Evolutionary conservation across 1,284 basidiomycete genomes (phyloP), one percentile per base, ranked within the genome.

Genomic region (Marasmius oreades): DNA sequence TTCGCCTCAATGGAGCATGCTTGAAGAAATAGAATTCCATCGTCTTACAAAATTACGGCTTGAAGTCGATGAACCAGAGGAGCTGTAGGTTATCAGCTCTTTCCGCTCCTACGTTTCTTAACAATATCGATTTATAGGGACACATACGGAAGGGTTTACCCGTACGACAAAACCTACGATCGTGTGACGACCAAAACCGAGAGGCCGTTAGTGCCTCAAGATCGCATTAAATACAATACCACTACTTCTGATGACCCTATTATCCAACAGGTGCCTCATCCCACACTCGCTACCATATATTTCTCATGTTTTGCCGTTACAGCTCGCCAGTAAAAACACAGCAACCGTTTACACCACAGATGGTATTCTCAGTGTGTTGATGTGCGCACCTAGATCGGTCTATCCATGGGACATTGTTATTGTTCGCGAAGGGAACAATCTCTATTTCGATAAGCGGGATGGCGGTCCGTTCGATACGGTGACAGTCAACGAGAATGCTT

Each of bases 391-490:
- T 5, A 82, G 97, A 62, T 95, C 95, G 14, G 92, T 98, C 59
- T 96, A 98, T 75, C 96, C 97, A 23, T 99, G 97, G 97, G 97
- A 99, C 71, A 94, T 99, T 61, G 91, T 99, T 62, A 90, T 99
- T 64, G 82, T 94, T 52, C 88, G 93, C 53, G 93, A 97, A 68
- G 95, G 94, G 42, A 88, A 95, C 76, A 93, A 90, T 71, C 75
- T 99, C 23, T 99, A 93, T 81, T 85, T 99, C 63, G 97, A 99
- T 80, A 99, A 99, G 77, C 92, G 97, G 57, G 95, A 97, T 70
- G 95, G 95, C 31, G 96, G 96, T 55, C 90, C 96, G 1, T 98
- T 99, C 65, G 92, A 99, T 74, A 97, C 91, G 54, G 88, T 98
- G 58, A 98, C 95, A 18, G 97, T 99, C 68, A 99, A 99, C 75